Evolutionary conservation across 2,329 filamentous ascomycete species (phyloP).

Genomic region (Fusarium ramigenum): DNA sequence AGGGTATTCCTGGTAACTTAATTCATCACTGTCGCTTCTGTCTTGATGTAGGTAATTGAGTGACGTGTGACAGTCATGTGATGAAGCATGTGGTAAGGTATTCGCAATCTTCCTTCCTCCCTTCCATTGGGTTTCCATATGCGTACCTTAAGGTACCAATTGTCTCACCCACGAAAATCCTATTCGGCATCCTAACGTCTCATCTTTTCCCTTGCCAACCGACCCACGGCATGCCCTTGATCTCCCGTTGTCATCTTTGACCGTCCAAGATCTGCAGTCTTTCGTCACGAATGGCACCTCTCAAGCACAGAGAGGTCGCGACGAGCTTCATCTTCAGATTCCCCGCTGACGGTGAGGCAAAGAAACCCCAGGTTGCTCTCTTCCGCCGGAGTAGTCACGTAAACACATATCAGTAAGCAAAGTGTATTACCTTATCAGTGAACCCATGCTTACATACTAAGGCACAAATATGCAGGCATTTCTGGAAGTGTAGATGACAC

Average conservation of each 20-base stretch:
- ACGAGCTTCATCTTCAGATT: conserved; percentile 62
- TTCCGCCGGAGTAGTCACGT: conserved; percentile 70
- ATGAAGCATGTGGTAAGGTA: conserved; percentile 14
- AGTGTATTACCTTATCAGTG: background rate
- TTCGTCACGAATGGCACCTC: conserved; percentile 32
- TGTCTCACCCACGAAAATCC: background rate
- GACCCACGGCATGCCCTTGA: background rate
- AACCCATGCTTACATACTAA: conserved; percentile 34
- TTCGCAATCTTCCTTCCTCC: background rate
- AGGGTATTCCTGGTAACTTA: background rate
- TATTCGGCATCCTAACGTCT: background rate
- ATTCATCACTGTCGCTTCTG: background rate
- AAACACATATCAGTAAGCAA: conserved; percentile 65
- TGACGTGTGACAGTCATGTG: conserved; percentile 26
- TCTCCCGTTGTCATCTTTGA: background rate
- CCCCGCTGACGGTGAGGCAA: conserved; percentile 46
- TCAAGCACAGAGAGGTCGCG: conserved; percentile 53
- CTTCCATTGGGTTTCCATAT: background rate
- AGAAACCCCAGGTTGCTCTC: conserved; percentile 63
- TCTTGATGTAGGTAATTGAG: background rate
- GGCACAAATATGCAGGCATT: conserved; percentile 68
- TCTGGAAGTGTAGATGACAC: conserved; percentile 67
- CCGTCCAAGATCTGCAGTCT: background rate
- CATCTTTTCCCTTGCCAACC: background rate
- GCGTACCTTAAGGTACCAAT: background rate